Evolutionary conservation across 2,329 filamentous ascomycete species (phyloP), one percentile per base, ranked within the genome.

Genomic region (Drechslerella stenobrocha): DNA sequence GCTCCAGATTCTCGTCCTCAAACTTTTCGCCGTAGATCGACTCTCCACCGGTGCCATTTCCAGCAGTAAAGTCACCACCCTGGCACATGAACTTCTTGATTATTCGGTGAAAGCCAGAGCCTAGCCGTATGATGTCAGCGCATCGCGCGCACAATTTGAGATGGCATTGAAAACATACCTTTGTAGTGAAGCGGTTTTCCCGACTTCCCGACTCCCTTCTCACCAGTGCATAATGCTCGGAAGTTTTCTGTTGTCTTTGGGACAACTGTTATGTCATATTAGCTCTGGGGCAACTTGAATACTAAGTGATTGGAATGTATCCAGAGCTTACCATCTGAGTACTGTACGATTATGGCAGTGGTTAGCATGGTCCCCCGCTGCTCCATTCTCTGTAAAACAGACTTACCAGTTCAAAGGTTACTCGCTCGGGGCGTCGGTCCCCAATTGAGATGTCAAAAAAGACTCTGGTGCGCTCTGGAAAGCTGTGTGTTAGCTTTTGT

Each of bases 11-110:
- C 76, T 98, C 93, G 75, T 98, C 93, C 73, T 87, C 88, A 73
- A 96, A 96, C 72, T 93, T 88, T 44, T 81, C 85, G 15, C 89
- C 89, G 89, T 90, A 96, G 73, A 96, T 95, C 70, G 86, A 90
- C 76, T 95, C 89, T 40, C 90, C 90, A 47, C 90, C 90, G 0
- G 90, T 95, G 2, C 90, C 90, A 74, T 96, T 90, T 6, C 90
- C 90, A 0, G 55, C 69, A 92, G 78, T 0, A 90, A 90, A 75
- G 95, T 90, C 52, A 90, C 90, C 59, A 81, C 79, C 75, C 75
- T 90, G 90, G 69, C 98, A 96, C 95, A 98, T 98, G 79, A 98
- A 98, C 75, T 96, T 96, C 70, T 88, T 85, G 73, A 98, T 98
- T 4, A 98, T 88, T 30, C 93, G 87, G 77, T 98, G 93, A 81